Base-by-base conservation (phyloP, 192 early-diverging fungal species). In the Paraglomus occultum region DNA sequence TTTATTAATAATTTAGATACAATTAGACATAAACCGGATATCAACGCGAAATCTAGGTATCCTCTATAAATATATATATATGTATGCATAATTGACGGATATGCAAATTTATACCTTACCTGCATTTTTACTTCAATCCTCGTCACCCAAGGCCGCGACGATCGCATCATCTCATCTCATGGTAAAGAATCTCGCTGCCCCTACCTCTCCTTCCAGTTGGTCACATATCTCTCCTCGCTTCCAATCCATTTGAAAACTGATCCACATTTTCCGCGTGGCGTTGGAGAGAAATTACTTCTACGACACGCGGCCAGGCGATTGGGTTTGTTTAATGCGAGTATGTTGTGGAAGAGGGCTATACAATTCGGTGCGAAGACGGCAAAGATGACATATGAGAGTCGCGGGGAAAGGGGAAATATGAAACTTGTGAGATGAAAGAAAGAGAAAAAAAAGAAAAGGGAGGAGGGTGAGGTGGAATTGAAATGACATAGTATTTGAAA, bases 301-400 rank as follows among this genome's bases (percentile, higher is more conserved):
- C 74, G 95, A 15, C 82, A 88, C 77, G 74, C 92, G 14, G 92
- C 91, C 14, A 75, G 83, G 12, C 64, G 71, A 63, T 76, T 97
- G n/a, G 91, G 91, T 0, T 81, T 97, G 50, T 44, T 17, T 0
- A 62, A 83, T n/a, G 89, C 89, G 46, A 84, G 74, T 59, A 76
- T 71, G 18, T 87, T 91, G 70, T 90, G 85, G 81, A 98, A 98
- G 71, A 80, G 94, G n/a, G 96, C 96, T 3, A 92, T 98, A 52
- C 96, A 98, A 76, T 98, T 98, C 85, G 96, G 96, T 6, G 93
- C 95, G 0, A 83, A 92, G 18, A 95, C 93, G 0, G 96, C 96
- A n/a, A 95, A 94, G 79, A 96, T 98, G 95, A 87, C 85, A 9
- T 70, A 31, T 18, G 73, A 74, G 44, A 61, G 23, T 39, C 59